phyloP scores from a whole-genome alignment of 495 filamentous ascomycete genomes.

The Aspergillus steynii region DNA sequence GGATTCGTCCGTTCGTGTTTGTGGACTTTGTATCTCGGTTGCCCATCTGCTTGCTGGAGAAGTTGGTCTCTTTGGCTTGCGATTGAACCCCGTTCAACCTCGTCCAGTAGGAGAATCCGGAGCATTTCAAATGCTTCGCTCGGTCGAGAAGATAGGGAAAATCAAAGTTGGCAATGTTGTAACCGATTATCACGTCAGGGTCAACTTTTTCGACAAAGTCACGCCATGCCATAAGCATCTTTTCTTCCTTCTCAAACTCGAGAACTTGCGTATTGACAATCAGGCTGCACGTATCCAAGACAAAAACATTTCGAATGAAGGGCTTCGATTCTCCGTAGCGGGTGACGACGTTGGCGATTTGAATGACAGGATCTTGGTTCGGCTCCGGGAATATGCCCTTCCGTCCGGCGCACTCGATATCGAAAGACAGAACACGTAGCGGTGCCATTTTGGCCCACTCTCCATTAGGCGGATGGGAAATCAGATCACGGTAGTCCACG shows the following conservation, averaged over 20 bases:
- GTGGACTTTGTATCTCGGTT: slow-evolving; percentile 91
- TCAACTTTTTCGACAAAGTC: slow-evolving; percentile 90
- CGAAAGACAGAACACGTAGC: slow-evolving; percentile 87
- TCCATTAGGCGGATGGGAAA: slow-evolving; percentile 84
- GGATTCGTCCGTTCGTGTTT: slow-evolving; percentile 90
- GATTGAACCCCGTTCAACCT: slow-evolving; percentile 67
- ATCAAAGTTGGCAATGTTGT: slow-evolving; percentile 99
- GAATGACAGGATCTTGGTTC: slow-evolving; percentile 89
- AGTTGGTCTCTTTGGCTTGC: slow-evolving; percentile 70
- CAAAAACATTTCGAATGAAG: slow-evolving; percentile 96
- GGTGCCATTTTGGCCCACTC: slow-evolving; percentile 99
- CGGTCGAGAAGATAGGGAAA: slow-evolving; percentile 95
- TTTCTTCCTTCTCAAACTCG: slow-evolving; percentile 73
- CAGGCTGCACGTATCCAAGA: slow-evolving; percentile 80
- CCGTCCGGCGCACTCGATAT: slow-evolving; percentile 97
- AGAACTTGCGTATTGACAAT: slow-evolving; percentile 96
- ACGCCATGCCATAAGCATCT: slow-evolving; percentile 87
- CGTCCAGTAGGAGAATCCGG: slow-evolving; percentile 80
- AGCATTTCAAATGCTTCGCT: slow-evolving; percentile 77
- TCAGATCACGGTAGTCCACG: slow-evolving; percentile 76
- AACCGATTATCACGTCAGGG: slow-evolving; percentile 96
- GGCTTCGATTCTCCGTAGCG: slow-evolving; percentile 93
- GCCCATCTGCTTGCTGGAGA: slow-evolving; percentile 98
- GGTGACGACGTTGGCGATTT: slow-evolving; percentile 98
- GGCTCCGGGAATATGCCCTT: slow-evolving; percentile 97